Base-by-base conservation (phyloP, 78 protist genomes). In the slime mould (Dictyostelium discoideum) region DNA sequence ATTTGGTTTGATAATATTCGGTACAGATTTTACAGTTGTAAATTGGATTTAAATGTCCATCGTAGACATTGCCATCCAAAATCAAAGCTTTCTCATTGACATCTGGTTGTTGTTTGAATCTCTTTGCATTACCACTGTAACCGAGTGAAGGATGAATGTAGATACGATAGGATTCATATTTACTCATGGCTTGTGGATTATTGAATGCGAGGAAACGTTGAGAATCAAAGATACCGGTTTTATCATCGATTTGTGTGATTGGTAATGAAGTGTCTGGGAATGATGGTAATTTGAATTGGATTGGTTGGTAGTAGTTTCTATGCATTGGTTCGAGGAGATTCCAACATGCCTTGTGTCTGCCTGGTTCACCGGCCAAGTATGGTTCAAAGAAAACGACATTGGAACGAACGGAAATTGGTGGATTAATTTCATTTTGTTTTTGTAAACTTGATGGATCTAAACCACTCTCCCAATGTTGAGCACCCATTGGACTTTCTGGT, bases 111-210 rank as follows among this genome's bases (percentile, higher is more conserved):
- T 89, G 94, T 65, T 89, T 89, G 83, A 89, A 89, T 42, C 94
- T 84, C 50, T 89, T 89, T 44, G 94, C 94, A 81, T 89, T 89
- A 0, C 94, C 94, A 79, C 87, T 81, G 87, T 89, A 89, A 32
- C 94, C 94, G 3, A 89, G 54, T 20, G 94, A 80, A n/a, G 94
- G 94, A 46, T 89, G 94, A 37, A 89, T 89, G 44, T 89, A 89
- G 44, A 89, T 89, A 63, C 94, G 85, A 65, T 89, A 81, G 29
- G 57, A 32, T 39, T 89, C 94, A 54, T 82, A 82, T 44, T 29
- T 29, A 8, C 73, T 24, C 32, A 54, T n/a, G 16, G 39, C 39
- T 18, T 24, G 29, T 16, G 50, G 42, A 46, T 44, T 44, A 74
- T 87, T 78, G 40, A 65, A 80, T 60, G 50, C 65, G 5, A 44